phyloP scores from a whole-genome alignment of 805 yeast genomes.

The Wickerhamiella siamensis region DNA sequence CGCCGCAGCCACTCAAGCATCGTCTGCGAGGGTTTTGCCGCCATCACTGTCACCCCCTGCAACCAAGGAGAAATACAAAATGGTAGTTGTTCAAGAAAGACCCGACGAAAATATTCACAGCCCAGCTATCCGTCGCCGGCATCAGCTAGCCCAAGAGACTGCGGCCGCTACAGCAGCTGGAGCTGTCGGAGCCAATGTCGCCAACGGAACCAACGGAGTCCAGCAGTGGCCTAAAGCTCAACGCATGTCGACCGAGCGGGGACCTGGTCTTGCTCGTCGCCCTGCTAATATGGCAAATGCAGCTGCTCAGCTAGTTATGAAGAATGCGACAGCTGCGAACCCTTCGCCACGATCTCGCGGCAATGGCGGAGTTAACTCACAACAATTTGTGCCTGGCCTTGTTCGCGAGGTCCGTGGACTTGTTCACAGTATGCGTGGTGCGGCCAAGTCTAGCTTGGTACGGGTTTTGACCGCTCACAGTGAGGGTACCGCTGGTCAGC shows the following conservation, averaged over 20 bases:
- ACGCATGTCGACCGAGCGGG: conserved; percentile 2
- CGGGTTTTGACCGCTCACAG: neutral
- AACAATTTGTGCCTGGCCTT: neutral
- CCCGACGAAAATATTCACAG: conserved; percentile 12
- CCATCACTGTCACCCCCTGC: conserved; percentile 86
- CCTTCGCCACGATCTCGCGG: neutral
- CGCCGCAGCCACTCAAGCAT: conserved; percentile 18
- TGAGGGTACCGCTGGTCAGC: neutral
- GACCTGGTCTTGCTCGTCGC: conserved; percentile 2
- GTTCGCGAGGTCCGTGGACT: neutral
- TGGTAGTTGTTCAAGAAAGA: conserved; percentile 19
- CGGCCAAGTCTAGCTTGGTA: neutral
- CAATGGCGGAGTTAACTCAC: neutral
- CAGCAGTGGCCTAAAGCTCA: neutral
- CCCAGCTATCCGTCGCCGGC: conserved; percentile 16
- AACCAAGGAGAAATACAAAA: conserved; percentile 68
- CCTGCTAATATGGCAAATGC: conserved; percentile 2
- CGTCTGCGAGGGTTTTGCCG: conserved; percentile 44
- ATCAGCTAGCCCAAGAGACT: neutral
- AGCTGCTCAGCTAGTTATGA: neutral
- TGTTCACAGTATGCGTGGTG: neutral
- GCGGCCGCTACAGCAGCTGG: too few relatives aligned
- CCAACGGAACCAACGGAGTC: neutral
- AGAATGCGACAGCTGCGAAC: neutral
- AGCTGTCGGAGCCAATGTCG: neutral